phyloP scores from a whole-genome alignment of 139 green algal genomes.

The Chlamydomonas incerta region DNA sequence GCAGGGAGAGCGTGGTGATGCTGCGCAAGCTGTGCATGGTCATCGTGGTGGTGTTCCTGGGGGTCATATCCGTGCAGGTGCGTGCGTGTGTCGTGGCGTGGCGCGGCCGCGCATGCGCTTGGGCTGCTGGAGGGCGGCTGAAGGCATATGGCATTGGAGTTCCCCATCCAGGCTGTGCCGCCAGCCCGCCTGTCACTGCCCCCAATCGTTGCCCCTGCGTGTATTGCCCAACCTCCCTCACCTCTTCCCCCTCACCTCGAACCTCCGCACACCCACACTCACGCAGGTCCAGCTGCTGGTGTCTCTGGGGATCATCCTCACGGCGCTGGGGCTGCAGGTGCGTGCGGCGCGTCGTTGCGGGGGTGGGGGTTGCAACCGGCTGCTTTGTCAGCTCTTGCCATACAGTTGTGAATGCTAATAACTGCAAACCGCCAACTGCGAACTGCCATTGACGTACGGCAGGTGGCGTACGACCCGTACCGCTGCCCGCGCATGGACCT shows the following conservation, averaged over 20 bases:
- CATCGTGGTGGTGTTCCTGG: slow-evolving; percentile 40
- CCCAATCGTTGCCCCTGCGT: neutral
- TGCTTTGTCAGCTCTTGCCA: neutral
- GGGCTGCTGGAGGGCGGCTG: no score
- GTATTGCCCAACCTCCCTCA: neutral
- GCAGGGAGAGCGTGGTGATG: slow-evolving; percentile 45
- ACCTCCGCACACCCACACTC: no score
- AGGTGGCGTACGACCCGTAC: slow-evolving; percentile 34
- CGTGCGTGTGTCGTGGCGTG: neutral
- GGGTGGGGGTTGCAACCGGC: no score
- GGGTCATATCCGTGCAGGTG: neutral
- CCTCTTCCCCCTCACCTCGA: neutral
- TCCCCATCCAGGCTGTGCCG: no score
- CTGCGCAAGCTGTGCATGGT: slow-evolving; percentile 47
- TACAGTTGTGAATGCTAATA: neutral
- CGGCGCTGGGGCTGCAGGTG: slow-evolving; percentile 36
- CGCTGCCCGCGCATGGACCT: slow-evolving; percentile 13
- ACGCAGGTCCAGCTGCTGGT: slow-evolving; percentile 39
- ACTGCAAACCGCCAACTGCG: neutral
- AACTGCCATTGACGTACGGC: neutral
- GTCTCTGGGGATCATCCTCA: slow-evolving; percentile 25
- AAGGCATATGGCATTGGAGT: neutral
- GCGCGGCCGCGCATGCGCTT: no score
- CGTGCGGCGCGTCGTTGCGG: neutral
- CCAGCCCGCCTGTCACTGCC: no score